These are phyloP conservation scores for Salix viminalis DNA, from an alignment of 345 rosid species.

Conservation along the genomic window DNA sequence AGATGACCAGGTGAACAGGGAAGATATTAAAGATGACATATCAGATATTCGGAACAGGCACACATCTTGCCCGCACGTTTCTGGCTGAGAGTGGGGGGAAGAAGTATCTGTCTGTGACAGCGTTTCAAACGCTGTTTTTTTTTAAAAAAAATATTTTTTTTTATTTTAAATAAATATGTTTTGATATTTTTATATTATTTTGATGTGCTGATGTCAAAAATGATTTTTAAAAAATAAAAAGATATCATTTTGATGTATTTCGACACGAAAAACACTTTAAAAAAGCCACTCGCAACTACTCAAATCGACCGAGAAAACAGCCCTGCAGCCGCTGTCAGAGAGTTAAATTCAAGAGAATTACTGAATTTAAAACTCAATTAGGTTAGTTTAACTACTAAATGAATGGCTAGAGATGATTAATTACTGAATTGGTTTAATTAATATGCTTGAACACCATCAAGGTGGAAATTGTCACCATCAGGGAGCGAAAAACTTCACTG, in stretches of 20 bases:
- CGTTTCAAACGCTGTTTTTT: too few species aligned
- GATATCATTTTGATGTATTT: too few species aligned
- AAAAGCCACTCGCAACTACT: too few species aligned
- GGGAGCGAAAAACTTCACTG: background rate
- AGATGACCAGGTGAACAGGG: background rate
- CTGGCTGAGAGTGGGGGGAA: background rate
- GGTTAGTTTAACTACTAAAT: background rate
- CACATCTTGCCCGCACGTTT: background rate
- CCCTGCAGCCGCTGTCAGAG: too few species aligned
- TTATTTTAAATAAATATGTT: too few species aligned
- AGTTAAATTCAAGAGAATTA: background rate
- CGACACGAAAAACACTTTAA: too few species aligned
- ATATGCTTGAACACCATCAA: too few species aligned
- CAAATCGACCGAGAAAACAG: too few species aligned
- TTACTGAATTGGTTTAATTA: background rate
- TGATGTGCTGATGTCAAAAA: too few species aligned
- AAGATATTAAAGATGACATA: background rate
- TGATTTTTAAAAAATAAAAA: too few species aligned
- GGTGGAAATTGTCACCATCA: background rate
- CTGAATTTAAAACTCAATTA: background rate
- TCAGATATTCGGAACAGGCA: background rate
- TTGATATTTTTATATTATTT: too few species aligned
- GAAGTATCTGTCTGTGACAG: background rate
- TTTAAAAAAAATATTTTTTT: too few species aligned
- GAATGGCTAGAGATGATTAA: background rate